phyloP scores from a whole-genome alignment of 2,329 filamentous ascomycete species.

The Chaetomiaceae sp. region DNA sequence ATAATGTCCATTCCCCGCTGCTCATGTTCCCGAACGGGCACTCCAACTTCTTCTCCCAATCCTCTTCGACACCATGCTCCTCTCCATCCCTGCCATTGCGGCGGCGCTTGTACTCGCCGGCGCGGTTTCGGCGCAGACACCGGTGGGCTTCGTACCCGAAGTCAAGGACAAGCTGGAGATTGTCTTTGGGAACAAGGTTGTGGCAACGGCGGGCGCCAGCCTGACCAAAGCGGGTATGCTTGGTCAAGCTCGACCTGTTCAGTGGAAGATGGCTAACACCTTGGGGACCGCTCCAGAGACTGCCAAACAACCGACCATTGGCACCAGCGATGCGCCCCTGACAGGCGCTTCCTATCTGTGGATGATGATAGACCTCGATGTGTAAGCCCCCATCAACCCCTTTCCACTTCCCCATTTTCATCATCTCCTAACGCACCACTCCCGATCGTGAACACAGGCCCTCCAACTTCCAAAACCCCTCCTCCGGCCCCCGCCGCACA shows the following conservation, averaged over 20 bases:
- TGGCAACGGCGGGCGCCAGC: constrained; percentile 22
- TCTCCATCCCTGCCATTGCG: neutral
- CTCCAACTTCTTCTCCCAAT: neutral
- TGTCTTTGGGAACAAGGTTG: constrained; percentile 26
- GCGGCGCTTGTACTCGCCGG: constrained; percentile 11
- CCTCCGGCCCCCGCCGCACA: constrained; percentile 20
- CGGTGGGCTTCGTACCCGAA: constrained; percentile 24
- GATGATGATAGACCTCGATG: constrained; percentile 29
- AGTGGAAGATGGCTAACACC: neutral
- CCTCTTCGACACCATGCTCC: neutral
- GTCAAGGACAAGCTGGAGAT: constrained; percentile 24
- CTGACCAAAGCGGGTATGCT: constrained; percentile 24
- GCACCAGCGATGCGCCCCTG: constrained; percentile 20
- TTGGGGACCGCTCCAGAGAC: constrained; percentile 24
- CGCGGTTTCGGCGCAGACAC: constrained; percentile 23
- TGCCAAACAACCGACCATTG: constrained; percentile 25
- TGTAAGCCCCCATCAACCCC: constrained; percentile 15
- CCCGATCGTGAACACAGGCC: constrained; percentile 7
- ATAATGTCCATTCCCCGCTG: neutral
- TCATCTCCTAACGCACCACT: neutral
- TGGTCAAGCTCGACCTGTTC: neutral
- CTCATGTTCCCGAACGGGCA: neutral
- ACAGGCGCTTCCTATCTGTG: constrained; percentile 26
- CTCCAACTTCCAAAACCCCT: constrained; percentile 25
- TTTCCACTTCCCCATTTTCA: neutral